Conservation (phyloP, 306 rosid genomes). For the Canavalia gladiata region DNA sequence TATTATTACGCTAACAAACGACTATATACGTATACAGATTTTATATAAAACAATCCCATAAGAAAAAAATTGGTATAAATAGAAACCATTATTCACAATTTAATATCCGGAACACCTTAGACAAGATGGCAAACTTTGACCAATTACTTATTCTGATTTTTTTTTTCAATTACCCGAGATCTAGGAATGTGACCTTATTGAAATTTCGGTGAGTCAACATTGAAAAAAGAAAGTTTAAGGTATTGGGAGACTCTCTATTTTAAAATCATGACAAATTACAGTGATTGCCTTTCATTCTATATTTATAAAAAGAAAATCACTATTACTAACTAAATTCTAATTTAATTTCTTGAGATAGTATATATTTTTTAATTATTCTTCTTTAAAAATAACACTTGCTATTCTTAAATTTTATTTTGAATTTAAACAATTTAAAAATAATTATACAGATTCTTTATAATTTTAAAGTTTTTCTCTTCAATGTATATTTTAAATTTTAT, state of each 20-base stretch:
- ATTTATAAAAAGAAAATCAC: background rate
- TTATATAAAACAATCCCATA: background rate
- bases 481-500: background rate
- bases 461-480: background rate
- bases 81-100: background rate
- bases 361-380: background rate
- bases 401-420: background rate
- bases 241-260: background rate
- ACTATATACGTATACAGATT: background rate
- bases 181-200: background rate
- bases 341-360: background rate
- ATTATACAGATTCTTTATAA: background rate
- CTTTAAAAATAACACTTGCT: background rate
- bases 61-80: background rate
- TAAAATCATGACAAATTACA: no score
- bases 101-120: background rate
- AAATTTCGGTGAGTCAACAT: background rate
- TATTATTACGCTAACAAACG: background rate
- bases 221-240: background rate
- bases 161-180: background rate
- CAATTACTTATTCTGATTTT: constrained; percentile 10
- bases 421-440: background rate
- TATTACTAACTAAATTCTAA: background rate
- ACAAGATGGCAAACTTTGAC: constrained; percentile 23
- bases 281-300: background rate